phyloP scores from a whole-genome alignment of 164 flowering plant genomes.

The Litsea cubeba region DNA sequence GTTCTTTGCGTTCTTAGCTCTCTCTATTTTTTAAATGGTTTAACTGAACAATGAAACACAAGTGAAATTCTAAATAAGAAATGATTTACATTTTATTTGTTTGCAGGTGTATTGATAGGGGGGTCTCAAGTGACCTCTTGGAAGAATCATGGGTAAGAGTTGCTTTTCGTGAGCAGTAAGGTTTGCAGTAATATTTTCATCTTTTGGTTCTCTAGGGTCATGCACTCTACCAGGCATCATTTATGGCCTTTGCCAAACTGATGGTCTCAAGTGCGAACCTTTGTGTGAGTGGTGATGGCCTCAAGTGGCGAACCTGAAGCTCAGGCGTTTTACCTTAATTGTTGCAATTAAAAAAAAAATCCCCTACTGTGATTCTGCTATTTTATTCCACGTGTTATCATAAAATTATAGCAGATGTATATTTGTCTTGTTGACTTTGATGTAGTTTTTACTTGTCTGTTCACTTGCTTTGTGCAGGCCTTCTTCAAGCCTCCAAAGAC shows the following conservation, averaged over 20 bases:
- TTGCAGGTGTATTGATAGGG: constrained; percentile 74
- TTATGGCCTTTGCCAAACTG: background rate
- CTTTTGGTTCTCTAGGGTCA: background rate
- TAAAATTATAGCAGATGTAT: background rate
- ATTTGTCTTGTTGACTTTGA: background rate
- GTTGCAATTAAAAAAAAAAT: background rate
- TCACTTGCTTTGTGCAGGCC: constrained; percentile 35
- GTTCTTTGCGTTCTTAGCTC: no score
- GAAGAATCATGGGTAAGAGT: constrained; percentile 93
- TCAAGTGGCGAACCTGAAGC: no score
- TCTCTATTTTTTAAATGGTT: no score
- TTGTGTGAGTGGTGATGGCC: no score
- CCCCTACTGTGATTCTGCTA: background rate
- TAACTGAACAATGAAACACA: no score
- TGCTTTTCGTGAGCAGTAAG: constrained; percentile 87
- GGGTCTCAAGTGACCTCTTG: constrained; percentile 94
- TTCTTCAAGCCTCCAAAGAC: constrained; percentile 85
- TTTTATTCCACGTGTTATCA: background rate
- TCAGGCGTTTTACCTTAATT: background rate
- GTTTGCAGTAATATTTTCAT: constrained; percentile 23
- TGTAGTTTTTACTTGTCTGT: background rate
- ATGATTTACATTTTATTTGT: background rate
- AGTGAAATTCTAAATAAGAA: no score
- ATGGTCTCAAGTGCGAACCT: background rate
- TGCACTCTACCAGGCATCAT: background rate